Evolutionary conservation across 2,329 filamentous ascomycete genomes (phyloP).

Genomic region (Lachnellula cervina): DNA sequence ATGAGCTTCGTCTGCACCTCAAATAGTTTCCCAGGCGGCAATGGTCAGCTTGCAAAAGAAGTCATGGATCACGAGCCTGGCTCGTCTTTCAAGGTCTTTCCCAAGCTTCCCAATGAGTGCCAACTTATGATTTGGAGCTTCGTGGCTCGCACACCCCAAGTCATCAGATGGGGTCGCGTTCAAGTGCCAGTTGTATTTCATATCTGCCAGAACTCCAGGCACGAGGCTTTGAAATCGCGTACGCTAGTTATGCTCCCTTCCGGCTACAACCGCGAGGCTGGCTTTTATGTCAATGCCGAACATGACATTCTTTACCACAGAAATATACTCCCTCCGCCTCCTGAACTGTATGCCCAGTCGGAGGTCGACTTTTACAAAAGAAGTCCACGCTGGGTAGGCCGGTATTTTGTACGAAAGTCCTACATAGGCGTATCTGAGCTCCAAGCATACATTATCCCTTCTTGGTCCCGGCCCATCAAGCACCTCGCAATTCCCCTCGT

Average conservation of each 20-base stretch:
- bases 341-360: neutral
- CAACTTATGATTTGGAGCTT: neutral
- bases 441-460: neutral
- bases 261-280: neutral
- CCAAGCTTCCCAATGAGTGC: constrained; percentile 4
- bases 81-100: neutral
- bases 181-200: neutral
- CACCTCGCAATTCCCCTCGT: neutral
- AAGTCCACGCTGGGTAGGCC: no score
- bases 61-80: neutral
- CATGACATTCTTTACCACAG: neutral
- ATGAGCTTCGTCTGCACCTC: no score
- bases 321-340: neutral
- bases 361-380: no score
- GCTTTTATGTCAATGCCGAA: neutral
- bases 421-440: neutral
- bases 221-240: neutral
- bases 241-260: neutral
- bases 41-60: no score
- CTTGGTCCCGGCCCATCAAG: neutral
- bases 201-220: neutral
- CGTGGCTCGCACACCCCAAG: neutral
- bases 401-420: no score
- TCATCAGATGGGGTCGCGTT: neutral
- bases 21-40: no score